Conservation (phyloP, 805 yeast species). For the Peterozyma xylosa region DNA sequence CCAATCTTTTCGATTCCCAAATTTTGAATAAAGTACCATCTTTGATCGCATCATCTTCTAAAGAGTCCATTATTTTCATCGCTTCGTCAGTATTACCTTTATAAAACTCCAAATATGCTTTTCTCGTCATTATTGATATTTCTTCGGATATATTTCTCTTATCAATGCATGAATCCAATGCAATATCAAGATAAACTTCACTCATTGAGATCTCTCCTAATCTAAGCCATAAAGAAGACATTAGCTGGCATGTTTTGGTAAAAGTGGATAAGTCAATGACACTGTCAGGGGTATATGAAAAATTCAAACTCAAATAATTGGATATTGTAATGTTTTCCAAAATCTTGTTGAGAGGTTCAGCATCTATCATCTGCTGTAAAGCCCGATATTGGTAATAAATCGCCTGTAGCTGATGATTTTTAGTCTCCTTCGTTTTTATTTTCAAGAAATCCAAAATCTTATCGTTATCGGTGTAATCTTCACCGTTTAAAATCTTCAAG, state of each 20-base stretch:
- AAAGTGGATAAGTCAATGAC: constrained; percentile 28
- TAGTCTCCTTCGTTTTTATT: constrained; percentile 42
- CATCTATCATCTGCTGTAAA: constrained; percentile 42
- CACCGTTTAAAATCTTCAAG: constrained; percentile 27
- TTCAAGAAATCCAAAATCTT: constrained; percentile 61
- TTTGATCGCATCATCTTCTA: constrained; percentile 15
- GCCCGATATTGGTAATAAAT: constrained; percentile 64
- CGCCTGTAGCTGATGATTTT: constrained; percentile 40
- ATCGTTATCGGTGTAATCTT: constrained; percentile 48
- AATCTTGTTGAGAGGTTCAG: constrained; percentile 35
- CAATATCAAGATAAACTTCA: constrained; percentile 38
- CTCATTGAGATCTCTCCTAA: constrained; percentile 42
- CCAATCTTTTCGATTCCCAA: constrained; percentile 30
- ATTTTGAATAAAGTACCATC: constrained; percentile 33
- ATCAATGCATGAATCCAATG: constrained; percentile 29
- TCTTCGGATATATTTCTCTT: constrained; percentile 30
- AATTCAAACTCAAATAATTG: constrained; percentile 44
- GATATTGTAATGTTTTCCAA: constrained; percentile 55
- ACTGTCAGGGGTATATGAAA: constrained; percentile 11
- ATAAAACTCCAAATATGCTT: constrained; percentile 26
- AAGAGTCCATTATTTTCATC: constrained; percentile 25
- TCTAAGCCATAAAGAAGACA: constrained; percentile 42
- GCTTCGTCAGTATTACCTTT: constrained; percentile 34
- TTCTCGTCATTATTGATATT: constrained; percentile 30
- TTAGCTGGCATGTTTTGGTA: constrained; percentile 36